Evolutionary conservation across 108 stramenopile species (phyloP), one percentile per base, ranked within the genome.

Genomic region (Conticribra guillardii): DNA sequence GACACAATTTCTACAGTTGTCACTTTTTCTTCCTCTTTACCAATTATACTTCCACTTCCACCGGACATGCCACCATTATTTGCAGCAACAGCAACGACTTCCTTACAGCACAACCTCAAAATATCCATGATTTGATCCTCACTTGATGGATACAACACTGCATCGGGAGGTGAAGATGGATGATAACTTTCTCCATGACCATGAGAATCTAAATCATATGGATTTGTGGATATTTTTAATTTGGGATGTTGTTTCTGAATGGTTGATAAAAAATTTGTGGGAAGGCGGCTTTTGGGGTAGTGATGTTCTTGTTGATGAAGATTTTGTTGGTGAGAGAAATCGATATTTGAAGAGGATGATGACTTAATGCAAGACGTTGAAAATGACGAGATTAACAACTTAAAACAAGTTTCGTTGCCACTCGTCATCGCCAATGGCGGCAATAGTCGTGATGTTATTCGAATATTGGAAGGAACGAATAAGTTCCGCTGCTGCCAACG

Each of bases 101-200:
- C 67, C 53, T 60, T 60, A 34, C 76, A 77, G 66, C 94, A 95
- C 30, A 80, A 64, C 15, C 69, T 64, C 24, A 96, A 64, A 26
- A 97, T 75, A 11, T 60, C 76, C 31, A 65, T 30, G 8, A 98
- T 87, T 69, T 98, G 87, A 51, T 94, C 81, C 30, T 87, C 89
- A 33, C 70, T 80, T 2, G 71, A 47, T 19, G 96, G 96, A 45
- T 61, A 63, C 23, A 94, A 65, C 11, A 98, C 81, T 1, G 87
- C 94, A 52, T 87, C 85, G 5, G 98, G 98, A 18, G 82, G 74
- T 14, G 64, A 46, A 8, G 80, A 54, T 9, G 82, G 84, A 79
- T 91, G 91, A 67, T 84, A 81, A 2, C 82, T 83, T 67, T 96
- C 92, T 1, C 89, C 95, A 37, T 74, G 72, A 11, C 89, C 95